Evolutionary conservation across 2,329 filamentous ascomycete genomes (phyloP).

Genomic region (Raffaelea deltoideospora): DNA sequence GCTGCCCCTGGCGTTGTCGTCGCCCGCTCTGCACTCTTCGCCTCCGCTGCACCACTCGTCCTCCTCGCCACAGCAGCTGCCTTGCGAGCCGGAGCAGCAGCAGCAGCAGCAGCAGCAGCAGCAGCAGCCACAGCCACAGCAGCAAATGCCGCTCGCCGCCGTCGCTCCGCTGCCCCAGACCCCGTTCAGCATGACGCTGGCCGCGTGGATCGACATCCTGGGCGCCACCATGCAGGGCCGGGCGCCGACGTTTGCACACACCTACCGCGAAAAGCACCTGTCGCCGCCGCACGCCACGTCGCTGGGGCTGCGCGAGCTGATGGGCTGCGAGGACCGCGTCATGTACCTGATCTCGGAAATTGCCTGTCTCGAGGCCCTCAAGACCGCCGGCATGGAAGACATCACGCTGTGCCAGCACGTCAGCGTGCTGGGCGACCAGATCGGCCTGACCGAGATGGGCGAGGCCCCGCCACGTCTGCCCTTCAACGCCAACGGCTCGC

Average conservation of each 20-base stretch:
- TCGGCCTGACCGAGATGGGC: slow-evolving; percentile 61
- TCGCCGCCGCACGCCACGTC: slow-evolving; percentile 43
- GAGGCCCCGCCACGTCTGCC: slow-evolving; percentile 42
- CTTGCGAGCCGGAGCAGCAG: background rate
- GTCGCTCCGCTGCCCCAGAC: slow-evolving; percentile 43
- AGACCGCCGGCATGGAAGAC: slow-evolving; percentile 68
- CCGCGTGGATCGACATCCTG: slow-evolving; percentile 93
- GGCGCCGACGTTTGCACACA: slow-evolving; percentile 78
- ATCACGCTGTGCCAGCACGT: slow-evolving; percentile 81
- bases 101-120: background rate
- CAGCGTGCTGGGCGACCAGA: slow-evolving; percentile 70
- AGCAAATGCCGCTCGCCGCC: slow-evolving; percentile 17
- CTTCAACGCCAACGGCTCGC: slow-evolving; percentile 54
- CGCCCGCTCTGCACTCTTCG: background rate
- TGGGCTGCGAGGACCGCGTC: slow-evolving; percentile 93
- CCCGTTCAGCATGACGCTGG: slow-evolving; percentile 89
- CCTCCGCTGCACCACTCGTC: background rate
- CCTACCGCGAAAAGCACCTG: slow-evolving; percentile 89
- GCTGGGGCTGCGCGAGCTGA: slow-evolving; percentile 72
- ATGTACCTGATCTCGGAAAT: slow-evolving; percentile 99
- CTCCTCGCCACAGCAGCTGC: background rate
- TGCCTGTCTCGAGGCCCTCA: slow-evolving; percentile 83
- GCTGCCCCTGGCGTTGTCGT: background rate
- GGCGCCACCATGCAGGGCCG: slow-evolving; percentile 83
- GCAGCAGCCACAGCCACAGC: slow-evolving; percentile 9